phyloP scores from a whole-genome alignment of 2,329 filamentous ascomycete genomes.

The Alternaria brassicae region DNA sequence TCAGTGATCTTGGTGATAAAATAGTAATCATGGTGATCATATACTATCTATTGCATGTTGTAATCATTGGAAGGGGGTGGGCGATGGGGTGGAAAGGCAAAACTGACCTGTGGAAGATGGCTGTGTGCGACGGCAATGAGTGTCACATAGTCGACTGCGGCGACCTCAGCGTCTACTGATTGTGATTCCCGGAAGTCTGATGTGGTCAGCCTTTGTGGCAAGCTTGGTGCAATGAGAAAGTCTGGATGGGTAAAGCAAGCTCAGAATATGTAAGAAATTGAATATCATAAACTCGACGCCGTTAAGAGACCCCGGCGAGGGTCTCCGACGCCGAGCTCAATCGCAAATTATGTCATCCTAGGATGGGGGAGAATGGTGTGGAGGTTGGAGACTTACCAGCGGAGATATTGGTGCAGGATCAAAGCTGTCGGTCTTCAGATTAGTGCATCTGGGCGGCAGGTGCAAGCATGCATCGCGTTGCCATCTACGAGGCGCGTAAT shows the following conservation, averaged over 20 bases:
- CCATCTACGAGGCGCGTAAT: background rate
- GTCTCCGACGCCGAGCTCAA: slow-evolving; percentile 86
- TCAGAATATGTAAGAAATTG: slow-evolving; percentile 99
- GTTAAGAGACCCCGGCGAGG: slow-evolving; percentile 91
- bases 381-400: slow-evolving; percentile 32
- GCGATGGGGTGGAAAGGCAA: background rate
- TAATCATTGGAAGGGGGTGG: slow-evolving; percentile 67
- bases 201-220: slow-evolving; percentile 3
- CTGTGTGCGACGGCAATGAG: background rate
- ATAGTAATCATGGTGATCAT: slow-evolving; percentile 67
- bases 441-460: background rate
- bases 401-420: background rate
- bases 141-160: background rate
- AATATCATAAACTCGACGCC: slow-evolving; percentile 81
- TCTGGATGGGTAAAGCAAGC: slow-evolving; percentile 23
- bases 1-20: slow-evolving; percentile 74
- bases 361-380: slow-evolving; percentile 11
- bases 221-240: background rate
- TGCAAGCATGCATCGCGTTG: background rate
- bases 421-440: slow-evolving; percentile 10
- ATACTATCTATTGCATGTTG: slow-evolving; percentile 71
- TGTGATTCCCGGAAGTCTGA: slow-evolving; percentile 3
- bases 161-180: background rate
- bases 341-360: slow-evolving; percentile 99
- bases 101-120: slow-evolving; percentile 20